These are phyloP conservation scores for Colletotrichum lindemuthianum DNA, from an alignment of 2,329 filamentous ascomycete genomes.

Conservation along the genomic window DNA sequence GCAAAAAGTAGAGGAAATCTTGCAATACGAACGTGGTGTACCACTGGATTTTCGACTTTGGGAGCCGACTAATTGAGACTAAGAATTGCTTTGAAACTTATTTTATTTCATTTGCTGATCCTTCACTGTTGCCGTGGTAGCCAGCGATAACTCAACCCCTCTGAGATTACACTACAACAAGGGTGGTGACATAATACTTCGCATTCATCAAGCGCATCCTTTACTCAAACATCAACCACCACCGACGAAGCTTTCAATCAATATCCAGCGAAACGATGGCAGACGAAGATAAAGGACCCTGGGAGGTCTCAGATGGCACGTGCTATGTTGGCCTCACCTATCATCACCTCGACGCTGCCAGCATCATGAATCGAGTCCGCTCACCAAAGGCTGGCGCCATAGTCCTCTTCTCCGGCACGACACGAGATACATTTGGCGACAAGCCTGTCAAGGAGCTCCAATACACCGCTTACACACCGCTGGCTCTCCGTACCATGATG, in stretches of 20 bases:
- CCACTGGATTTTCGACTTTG: too few species aligned
- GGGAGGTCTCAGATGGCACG: constrained; percentile 57
- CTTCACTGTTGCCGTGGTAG: too few species aligned
- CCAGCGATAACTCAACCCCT: too few species aligned
- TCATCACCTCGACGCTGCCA: constrained; percentile 64
- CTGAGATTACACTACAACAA: too few species aligned
- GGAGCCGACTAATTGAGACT: too few species aligned
- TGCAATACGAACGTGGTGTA: too few species aligned
- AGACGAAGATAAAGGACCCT: constrained; percentile 36
- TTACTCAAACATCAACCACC: too few species aligned
- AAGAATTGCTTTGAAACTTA: too few species aligned
- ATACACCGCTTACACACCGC: constrained; percentile 78
- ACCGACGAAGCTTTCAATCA: too few species aligned
- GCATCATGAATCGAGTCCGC: constrained; percentile 73
- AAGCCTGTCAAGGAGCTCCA: constrained; percentile 79
- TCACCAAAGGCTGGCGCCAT: constrained; percentile 80
- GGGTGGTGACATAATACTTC: too few species aligned
- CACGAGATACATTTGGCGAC: constrained; percentile 77
- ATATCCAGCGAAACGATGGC: constrained; percentile 2
- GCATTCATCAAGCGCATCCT: too few species aligned
- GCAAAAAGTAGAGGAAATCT: neutral
- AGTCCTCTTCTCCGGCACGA: constrained; percentile 82
- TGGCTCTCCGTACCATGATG: constrained; percentile 76
- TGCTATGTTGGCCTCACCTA: constrained; percentile 78
- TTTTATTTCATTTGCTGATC: too few species aligned